These are phyloP conservation scores for Haematococcus lacustris DNA, from an alignment of 139 green algal genomes.

Conservation along the genomic window DNA sequence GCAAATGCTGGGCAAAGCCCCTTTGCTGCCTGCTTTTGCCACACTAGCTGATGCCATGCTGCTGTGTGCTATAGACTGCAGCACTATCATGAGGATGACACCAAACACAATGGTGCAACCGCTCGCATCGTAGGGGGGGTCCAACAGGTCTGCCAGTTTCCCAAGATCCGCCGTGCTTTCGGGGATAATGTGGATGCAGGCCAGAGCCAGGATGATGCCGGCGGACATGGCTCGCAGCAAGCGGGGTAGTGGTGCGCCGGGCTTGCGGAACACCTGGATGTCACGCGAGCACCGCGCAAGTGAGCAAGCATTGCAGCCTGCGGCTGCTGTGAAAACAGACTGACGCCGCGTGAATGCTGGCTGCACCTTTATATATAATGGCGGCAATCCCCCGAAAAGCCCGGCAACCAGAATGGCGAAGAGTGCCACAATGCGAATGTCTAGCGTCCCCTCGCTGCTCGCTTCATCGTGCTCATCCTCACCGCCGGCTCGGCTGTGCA, in stretches of 20 bases:
- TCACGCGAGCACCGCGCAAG: background rate
- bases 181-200: constrained; percentile 47
- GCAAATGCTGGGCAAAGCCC: too few species aligned
- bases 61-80: too few species aligned
- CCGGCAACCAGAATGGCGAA: too few species aligned
- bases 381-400: too few species aligned
- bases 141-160: constrained; percentile 25
- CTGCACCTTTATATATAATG: too few species aligned
- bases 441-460: background rate
- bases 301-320: background rate
- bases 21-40: too few species aligned
- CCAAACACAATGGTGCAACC: too few species aligned
- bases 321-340: background rate
- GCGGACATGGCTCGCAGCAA: constrained; percentile 11
- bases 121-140: too few species aligned
- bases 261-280: background rate
- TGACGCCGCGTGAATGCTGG: background rate
- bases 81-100: too few species aligned
- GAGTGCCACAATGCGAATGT: too few species aligned
- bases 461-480: background rate
- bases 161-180: constrained; percentile 18
- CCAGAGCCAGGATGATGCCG: constrained; percentile 27
- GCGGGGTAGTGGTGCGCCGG: background rate
- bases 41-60: too few species aligned
- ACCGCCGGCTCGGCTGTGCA: too few species aligned